phyloP scores from a whole-genome alignment of 2,329 filamentous ascomycete species.

The Colletotrichum horii region DNA sequence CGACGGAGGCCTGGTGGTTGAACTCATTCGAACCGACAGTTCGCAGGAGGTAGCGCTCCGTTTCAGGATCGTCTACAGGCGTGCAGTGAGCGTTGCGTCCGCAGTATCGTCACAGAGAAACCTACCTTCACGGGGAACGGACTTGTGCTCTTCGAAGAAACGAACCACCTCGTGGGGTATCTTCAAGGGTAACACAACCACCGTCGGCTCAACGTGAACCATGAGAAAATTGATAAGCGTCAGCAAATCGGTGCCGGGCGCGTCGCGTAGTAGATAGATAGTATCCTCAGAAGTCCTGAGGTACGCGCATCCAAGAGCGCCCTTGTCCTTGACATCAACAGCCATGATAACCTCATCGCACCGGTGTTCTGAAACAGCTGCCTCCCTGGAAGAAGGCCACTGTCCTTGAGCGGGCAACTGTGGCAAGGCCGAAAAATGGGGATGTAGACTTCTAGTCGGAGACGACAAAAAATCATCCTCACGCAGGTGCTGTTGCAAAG shows the following conservation, averaged over 20 bases:
- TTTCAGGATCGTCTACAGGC: neutral
- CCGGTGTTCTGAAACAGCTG: neutral
- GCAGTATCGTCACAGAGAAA: neutral
- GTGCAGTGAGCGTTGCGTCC: neutral
- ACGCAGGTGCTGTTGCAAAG: neutral
- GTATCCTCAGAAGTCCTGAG: conserved; percentile 74
- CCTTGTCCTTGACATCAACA: conserved; percentile 73
- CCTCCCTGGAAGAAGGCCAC: neutral
- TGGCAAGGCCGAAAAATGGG: neutral
- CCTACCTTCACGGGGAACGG: conserved; percentile 11
- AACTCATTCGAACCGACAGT: conserved; percentile 77
- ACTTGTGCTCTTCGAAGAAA: conserved; percentile 29
- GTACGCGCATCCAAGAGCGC: conserved; percentile 82
- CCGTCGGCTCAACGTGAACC: conserved; percentile 59
- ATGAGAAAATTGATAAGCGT: conserved; percentile 58
- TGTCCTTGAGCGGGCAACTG: neutral
- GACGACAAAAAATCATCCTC: neutral
- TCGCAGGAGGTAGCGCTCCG: conserved; percentile 54
- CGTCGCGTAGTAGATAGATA: conserved; percentile 78
- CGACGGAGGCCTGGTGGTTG: conserved; percentile 67
- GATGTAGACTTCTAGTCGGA: neutral
- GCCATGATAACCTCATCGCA: conserved; percentile 75
- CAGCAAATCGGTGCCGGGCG: neutral
- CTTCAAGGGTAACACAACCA: conserved; percentile 56
- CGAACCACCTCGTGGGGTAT: conserved; percentile 44